phyloP scores from a whole-genome alignment of 257 asterid species.

The Pogostemon cablin region DNA sequence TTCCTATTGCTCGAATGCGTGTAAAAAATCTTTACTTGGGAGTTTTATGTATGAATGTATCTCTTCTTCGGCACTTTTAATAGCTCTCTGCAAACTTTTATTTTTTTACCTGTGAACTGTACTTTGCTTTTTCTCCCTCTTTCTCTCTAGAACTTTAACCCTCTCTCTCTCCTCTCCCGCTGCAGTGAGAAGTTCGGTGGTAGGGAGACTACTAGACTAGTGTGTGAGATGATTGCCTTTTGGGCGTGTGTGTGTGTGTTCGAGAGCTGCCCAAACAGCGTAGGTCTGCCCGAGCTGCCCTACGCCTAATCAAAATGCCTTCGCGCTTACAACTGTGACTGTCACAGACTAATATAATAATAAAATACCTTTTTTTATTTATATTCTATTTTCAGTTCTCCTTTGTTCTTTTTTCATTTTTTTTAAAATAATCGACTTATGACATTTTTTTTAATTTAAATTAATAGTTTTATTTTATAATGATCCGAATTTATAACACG shows the following conservation, averaged over 20 bases:
- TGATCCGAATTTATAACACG: too few species aligned
- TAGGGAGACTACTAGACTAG: constrained; percentile 30
- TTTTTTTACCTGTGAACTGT: constrained; percentile 51
- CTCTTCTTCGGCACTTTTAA: constrained; percentile 37
- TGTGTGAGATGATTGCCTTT: constrained; percentile 19
- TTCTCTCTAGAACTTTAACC: constrained; percentile 34
- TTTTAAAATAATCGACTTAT: background rate
- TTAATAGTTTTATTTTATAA: too few species aligned
- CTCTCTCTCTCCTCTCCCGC: constrained; percentile 38
- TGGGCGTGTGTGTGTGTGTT: constrained; percentile 43
- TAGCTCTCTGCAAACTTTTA: constrained; percentile 43
- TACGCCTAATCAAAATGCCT: constrained; percentile 48
- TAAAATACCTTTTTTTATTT: background rate
- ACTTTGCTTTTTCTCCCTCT: constrained; percentile 36
- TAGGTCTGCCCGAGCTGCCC: constrained; percentile 63
- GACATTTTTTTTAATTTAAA: too few species aligned
- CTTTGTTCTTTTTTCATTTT: background rate
- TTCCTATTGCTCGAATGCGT: constrained; percentile 14
- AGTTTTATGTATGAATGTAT: constrained; percentile 6
- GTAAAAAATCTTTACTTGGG: constrained; percentile 25
- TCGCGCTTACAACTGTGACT: constrained; percentile 53
- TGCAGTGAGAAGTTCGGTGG: constrained; percentile 34
- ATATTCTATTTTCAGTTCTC: background rate
- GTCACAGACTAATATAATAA: background rate
- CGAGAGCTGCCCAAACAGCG: constrained; percentile 70